These are phyloP conservation scores for Pulveroboletus ravenelii DNA, from an alignment of 768 basidiomycete genomes.

Conservation along the genomic window DNA sequence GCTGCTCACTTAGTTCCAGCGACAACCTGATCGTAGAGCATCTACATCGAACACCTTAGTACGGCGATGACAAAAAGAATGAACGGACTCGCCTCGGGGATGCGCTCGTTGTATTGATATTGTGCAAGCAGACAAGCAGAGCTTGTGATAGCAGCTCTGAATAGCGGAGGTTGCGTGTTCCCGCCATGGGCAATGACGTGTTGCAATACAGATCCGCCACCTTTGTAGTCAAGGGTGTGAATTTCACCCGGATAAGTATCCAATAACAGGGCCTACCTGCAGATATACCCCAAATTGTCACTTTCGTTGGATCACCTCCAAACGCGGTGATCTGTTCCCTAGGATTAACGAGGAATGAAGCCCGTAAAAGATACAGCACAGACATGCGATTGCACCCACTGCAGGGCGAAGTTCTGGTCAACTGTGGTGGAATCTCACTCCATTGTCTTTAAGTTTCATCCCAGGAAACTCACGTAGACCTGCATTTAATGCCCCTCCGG, in stretches of 20 bases:
- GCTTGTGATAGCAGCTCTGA: constrained; percentile 7
- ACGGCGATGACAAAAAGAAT: background rate
- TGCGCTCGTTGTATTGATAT: constrained; percentile 4
- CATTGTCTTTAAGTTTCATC: background rate
- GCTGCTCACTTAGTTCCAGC: background rate
- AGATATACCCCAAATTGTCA: constrained; percentile 9
- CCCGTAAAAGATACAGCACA: background rate
- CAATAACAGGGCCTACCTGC: background rate
- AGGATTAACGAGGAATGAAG: background rate
- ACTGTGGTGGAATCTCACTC: background rate
- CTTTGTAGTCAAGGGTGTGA: background rate
- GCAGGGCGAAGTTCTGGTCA: constrained; percentile 4
- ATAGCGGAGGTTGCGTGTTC: constrained; percentile 5
- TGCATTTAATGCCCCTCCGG: constrained; percentile 1
- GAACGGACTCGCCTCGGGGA: background rate
- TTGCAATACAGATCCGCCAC: constrained; percentile 7
- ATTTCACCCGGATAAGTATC: background rate
- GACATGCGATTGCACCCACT: constrained; percentile 6
- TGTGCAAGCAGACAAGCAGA: constrained; percentile 2
- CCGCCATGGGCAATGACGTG: constrained; percentile 4
- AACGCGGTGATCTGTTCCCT: background rate
- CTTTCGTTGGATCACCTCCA: constrained; percentile 1
- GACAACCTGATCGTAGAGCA: background rate
- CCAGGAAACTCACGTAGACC: constrained; percentile 5
- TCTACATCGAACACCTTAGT: background rate